Conservation (phyloP, 2,329 filamentous ascomycete species). For the Pseudogymnoascus sp. region DNA sequence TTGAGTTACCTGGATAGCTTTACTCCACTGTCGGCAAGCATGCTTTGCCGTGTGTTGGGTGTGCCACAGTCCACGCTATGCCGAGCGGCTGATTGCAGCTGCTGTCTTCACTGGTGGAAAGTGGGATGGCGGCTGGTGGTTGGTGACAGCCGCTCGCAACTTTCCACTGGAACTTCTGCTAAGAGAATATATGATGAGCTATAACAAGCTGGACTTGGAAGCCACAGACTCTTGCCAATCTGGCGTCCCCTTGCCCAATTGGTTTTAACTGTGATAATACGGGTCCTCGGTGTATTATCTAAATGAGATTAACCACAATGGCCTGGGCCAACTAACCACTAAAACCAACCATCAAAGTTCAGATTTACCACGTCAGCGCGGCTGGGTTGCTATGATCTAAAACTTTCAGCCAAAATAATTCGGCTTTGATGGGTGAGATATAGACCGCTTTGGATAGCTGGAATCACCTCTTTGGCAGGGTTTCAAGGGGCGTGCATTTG, state of each 20-base stretch:
- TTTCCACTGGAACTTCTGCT: neutral
- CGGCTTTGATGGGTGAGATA: neutral
- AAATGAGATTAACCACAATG: neutral
- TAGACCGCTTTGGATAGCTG: neutral
- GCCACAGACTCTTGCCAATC: too few relatives aligned
- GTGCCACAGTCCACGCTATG: constrained; percentile 18
- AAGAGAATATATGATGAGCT: neutral
- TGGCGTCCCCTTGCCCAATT: neutral
- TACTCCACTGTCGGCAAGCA: neutral
- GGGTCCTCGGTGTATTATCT: neutral
- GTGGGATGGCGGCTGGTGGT: neutral
- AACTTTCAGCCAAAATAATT: neutral
- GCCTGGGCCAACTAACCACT: neutral
- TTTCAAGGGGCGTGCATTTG: neutral
- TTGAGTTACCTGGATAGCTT: neutral
- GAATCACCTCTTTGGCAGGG: neutral
- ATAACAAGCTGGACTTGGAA: neutral
- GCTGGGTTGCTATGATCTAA: too few relatives aligned
- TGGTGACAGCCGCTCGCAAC: neutral
- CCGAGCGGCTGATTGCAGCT: constrained; percentile 13
- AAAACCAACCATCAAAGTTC: neutral
- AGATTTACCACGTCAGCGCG: neutral
- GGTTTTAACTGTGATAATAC: neutral
- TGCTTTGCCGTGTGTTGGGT: constrained; percentile 13
- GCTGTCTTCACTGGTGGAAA: constrained; percentile 10